Percentiles rank a stretch among this genome's conserved stretches.
Evolutionary conservation across 805 yeast species (phyloP).

Genomic region (Pichia insulana): DNA sequence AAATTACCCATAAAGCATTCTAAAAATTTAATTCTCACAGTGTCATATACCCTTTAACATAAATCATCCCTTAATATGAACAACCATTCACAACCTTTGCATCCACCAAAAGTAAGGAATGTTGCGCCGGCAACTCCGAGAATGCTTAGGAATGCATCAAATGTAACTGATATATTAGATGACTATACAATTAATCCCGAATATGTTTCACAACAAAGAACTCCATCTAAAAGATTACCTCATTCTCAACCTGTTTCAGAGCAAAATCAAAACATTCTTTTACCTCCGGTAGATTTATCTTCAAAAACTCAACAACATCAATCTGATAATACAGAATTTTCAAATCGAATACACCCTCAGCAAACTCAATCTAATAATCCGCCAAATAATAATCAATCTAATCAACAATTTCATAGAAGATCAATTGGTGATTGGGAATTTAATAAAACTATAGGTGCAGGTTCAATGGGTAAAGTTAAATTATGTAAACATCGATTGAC

Average conservation of each 20-base stretch:
- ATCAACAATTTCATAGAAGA: conserved; percentile 58
- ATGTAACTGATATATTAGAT: conserved; percentile 18
- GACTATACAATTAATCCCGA: conserved; percentile 20
- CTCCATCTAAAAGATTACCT: conserved; percentile 16
- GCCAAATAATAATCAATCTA: conserved; percentile 5
- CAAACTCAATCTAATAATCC: conserved; percentile 6
- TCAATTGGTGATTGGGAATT: conserved; percentile 97
- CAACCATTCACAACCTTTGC: conserved; percentile 3
- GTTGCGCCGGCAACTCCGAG: conserved; percentile 61
- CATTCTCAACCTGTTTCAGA: conserved; percentile 10
- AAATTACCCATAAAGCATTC: too few relatives aligned
- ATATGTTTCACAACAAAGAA: conserved; percentile 12
- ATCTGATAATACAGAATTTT: not conserved
- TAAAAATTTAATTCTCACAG: too few relatives aligned
- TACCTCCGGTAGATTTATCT: conserved; percentile 24
- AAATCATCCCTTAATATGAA: too few relatives aligned
- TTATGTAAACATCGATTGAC: conserved; percentile 80
- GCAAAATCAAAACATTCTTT: conserved; percentile 14
- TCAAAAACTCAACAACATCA: not conserved
- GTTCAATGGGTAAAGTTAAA: conserved; percentile 98
- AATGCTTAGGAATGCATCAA: conserved; percentile 47
- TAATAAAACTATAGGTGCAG: conserved; percentile 91
- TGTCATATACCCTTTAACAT: too few relatives aligned
- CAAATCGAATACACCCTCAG: conserved; percentile 7
- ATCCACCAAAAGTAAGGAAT: conserved; percentile 12